phyloP scores from a whole-genome alignment of 306 rosid genomes.

The Vigna radiata region DNA sequence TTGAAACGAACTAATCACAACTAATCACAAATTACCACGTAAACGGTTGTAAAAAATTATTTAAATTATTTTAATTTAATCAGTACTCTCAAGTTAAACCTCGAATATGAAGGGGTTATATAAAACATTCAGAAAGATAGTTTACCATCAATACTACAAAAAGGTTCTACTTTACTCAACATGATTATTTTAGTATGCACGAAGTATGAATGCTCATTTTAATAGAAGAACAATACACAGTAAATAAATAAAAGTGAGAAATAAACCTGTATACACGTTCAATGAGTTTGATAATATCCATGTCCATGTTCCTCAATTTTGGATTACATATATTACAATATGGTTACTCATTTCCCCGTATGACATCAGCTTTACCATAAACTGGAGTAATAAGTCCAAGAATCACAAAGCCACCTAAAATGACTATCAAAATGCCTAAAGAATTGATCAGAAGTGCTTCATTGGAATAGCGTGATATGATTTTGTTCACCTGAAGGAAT shows the following conservation, averaged over 20 bases:
- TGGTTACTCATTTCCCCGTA: slow-evolving; percentile 55
- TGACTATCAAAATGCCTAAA: slow-evolving; percentile 73
- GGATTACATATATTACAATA: not conserved
- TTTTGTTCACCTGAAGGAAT: slow-evolving; percentile 73
- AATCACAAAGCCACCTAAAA: slow-evolving; percentile 79
- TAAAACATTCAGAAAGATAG: no score
- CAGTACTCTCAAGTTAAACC: no score
- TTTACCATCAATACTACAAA: no score
- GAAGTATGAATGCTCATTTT: not conserved
- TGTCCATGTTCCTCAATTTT: slow-evolving; percentile 25
- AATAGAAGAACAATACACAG: slow-evolving; percentile 1
- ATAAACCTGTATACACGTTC: slow-evolving; percentile 31
- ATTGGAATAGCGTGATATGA: slow-evolving; percentile 83
- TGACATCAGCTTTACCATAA: slow-evolving; percentile 53
- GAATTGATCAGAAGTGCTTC: slow-evolving; percentile 83
- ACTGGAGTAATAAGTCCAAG: slow-evolving; percentile 71
- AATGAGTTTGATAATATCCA: slow-evolving; percentile 31
- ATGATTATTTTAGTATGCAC: not conserved
- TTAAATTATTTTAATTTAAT: no score
- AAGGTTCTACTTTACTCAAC: no score
- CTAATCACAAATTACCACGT: no score
- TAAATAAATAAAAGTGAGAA: slow-evolving; percentile 13
- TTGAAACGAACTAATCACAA: no score
- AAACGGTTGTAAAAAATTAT: no score
- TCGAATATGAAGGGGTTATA: no score